Conservation (phyloP, 169 alveolate genomes). For the Cryptosporidium tyzzeri region DNA sequence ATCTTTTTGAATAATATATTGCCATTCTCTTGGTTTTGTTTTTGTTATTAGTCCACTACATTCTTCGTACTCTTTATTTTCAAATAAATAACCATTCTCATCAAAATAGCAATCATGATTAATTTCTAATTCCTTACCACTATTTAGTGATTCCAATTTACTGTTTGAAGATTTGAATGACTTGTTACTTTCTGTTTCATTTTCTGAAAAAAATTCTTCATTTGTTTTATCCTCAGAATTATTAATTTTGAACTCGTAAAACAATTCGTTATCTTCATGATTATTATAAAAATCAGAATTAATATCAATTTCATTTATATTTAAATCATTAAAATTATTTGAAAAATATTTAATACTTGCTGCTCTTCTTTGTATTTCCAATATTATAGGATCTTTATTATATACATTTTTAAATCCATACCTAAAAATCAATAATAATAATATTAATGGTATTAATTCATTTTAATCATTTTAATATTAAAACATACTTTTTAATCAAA, state of each 20-base stretch:
- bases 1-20: slow-evolving; percentile 13
- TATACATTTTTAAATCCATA: slow-evolving; percentile 29
- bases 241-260: neutral
- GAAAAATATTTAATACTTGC: slow-evolving; percentile 36
- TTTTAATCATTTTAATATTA: neutral
- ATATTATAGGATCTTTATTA: slow-evolving; percentile 8
- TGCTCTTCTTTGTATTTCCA: slow-evolving; percentile 73
- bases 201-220: slow-evolving; percentile 4
- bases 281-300: slow-evolving; percentile 19
- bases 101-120: slow-evolving; percentile 31
- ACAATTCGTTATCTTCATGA: neutral
- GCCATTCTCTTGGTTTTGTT: slow-evolving; percentile 47
- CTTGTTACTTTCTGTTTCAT: slow-evolving; percentile 2
- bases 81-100: slow-evolving; percentile 14
- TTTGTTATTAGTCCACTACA: slow-evolving; percentile 43
- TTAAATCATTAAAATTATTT: slow-evolving; percentile 4
- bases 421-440: neutral
- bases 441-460: neutral
- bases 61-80: slow-evolving; percentile 7
- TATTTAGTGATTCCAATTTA: slow-evolving; percentile 20
- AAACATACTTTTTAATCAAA: slow-evolving; percentile 58
- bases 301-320: slow-evolving; percentile 19
- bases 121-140: neutral
- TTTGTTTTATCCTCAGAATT: neutral
- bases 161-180: slow-evolving; percentile 30